Evolutionary conservation across 805 yeast genomes (phyloP).

Genomic region (Kodamaea fukazawae): DNA sequence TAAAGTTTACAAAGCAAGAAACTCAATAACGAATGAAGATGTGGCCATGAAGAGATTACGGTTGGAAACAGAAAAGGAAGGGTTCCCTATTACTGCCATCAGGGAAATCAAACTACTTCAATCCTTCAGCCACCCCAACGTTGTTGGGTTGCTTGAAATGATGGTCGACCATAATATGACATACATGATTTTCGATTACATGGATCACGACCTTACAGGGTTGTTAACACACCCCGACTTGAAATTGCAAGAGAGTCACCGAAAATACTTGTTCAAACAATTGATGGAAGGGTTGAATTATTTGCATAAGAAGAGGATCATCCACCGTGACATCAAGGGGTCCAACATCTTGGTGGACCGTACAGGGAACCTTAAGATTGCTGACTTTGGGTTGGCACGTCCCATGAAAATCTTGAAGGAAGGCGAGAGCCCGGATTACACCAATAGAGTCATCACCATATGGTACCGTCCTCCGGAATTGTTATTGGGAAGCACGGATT

Average conservation of each 20-base stretch:
- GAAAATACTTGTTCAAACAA: constrained; percentile 65
- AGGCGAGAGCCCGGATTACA: constrained; percentile 70
- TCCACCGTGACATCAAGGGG: constrained; percentile 81
- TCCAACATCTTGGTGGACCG: constrained; percentile 69
- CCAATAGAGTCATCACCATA: constrained; percentile 90
- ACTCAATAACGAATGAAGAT: constrained; percentile 59
- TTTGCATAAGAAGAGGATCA: constrained; percentile 63
- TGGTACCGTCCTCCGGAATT: constrained; percentile 99
- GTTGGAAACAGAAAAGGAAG: constrained; percentile 86
- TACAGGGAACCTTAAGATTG: constrained; percentile 63
- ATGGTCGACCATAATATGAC: constrained; percentile 77
- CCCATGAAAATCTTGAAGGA: constrained; percentile 58
- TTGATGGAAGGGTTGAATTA: constrained; percentile 66
- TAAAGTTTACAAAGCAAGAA: constrained; percentile 85
- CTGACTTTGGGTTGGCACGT: constrained; percentile 82
- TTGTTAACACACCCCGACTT: constrained; percentile 74
- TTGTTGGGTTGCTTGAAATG: constrained; percentile 81
- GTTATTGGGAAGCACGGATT: constrained; percentile 83
- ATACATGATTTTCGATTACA: constrained; percentile 89
- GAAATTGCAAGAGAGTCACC: constrained; percentile 56
- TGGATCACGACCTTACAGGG: constrained; percentile 92
- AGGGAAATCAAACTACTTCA: constrained; percentile 87
- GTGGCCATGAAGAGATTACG: constrained; percentile 88
- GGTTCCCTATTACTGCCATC: constrained; percentile 93
- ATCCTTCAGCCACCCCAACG: constrained; percentile 74